Evolutionary conservation across 1,284 basidiomycete species (phyloP).

Genomic region (Boletus mariae): DNA sequence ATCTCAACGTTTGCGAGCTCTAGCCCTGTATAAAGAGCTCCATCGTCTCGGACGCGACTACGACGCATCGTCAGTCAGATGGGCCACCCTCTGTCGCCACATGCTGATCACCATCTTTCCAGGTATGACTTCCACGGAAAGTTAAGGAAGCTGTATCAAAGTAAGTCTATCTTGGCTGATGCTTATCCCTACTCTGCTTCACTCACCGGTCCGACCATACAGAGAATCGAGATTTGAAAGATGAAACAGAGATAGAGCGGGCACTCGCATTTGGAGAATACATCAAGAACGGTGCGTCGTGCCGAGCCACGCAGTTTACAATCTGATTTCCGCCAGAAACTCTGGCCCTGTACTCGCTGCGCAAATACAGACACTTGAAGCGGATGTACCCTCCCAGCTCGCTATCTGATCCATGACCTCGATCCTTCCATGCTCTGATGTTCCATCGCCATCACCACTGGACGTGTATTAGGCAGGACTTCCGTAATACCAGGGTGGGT

Average conservation of each 20-base stretch:
- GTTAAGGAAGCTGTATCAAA: constrained; percentile 67
- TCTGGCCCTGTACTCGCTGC: constrained; percentile 77
- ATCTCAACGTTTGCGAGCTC: constrained; percentile 50
- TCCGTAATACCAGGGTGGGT: too few relatives aligned
- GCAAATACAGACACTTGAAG: constrained; percentile 83
- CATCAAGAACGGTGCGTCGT: constrained; percentile 76
- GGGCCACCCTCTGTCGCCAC: constrained; percentile 8
- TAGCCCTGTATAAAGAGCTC: constrained; percentile 75
- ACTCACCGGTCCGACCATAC: constrained; percentile 4
- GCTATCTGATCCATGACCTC: constrained; percentile 10
- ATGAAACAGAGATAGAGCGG: constrained; percentile 72
- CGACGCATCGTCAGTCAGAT: constrained; percentile 60
- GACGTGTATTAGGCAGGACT: too few relatives aligned
- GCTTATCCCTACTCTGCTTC: neutral
- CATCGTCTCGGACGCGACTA: constrained; percentile 75
- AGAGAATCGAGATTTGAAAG: constrained; percentile 73
- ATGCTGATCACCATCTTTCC: constrained; percentile 8
- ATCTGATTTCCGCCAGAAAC: constrained; percentile 56
- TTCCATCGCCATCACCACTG: too few relatives aligned
- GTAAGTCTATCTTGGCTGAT: constrained; percentile 34
- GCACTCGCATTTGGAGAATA: constrained; percentile 80
- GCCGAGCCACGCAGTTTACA: neutral
- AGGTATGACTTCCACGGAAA: constrained; percentile 76
- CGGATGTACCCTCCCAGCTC: constrained; percentile 56
- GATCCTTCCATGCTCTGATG: too few relatives aligned